Evolutionary conservation across 1,139 yeast genomes (phyloP).

Genomic region (Geotrichum macrosporum): DNA sequence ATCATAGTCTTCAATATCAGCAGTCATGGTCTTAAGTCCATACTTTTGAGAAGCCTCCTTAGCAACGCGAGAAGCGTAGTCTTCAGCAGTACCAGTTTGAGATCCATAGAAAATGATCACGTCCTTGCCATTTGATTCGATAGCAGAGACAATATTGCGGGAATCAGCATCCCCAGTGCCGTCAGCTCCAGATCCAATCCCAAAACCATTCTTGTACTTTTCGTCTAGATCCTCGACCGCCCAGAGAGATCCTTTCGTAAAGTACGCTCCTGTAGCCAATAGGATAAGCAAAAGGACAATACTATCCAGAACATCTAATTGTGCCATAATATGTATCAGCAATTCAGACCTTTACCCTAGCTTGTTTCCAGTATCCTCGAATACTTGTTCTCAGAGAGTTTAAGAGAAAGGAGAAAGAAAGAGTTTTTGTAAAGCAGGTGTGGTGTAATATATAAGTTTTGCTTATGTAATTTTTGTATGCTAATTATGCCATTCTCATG

Average conservation of each 20-base stretch:
- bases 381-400: no score
- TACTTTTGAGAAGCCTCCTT: constrained; percentile 82
- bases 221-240: constrained; percentile 37
- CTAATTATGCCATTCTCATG: no score
- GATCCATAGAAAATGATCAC: constrained; percentile 87
- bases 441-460: no score
- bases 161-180: constrained; percentile 42
- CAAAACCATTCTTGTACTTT: constrained; percentile 38
- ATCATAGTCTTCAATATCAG: constrained; percentile 84
- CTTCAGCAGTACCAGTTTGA: constrained; percentile 99
- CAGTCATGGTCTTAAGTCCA: constrained; percentile 78
- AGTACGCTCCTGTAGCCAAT: constrained; percentile 59
- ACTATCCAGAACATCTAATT: constrained; percentile 63
- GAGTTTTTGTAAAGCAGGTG: no score
- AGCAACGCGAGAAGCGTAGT: constrained; percentile 83
- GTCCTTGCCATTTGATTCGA: constrained; percentile 63
- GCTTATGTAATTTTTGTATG: no score
- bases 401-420: background rate
- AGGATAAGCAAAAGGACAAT: constrained; percentile 63
- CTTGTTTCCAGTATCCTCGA: no score
- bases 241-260: constrained; percentile 60
- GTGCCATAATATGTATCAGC: constrained; percentile 23
- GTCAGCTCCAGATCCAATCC: constrained; percentile 36
- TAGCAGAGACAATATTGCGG: constrained; percentile 58
- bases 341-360: no score